These are phyloP conservation scores for Kazachstania viticola DNA, from an alignment of 805 yeast genomes.

Conservation along the genomic window DNA sequence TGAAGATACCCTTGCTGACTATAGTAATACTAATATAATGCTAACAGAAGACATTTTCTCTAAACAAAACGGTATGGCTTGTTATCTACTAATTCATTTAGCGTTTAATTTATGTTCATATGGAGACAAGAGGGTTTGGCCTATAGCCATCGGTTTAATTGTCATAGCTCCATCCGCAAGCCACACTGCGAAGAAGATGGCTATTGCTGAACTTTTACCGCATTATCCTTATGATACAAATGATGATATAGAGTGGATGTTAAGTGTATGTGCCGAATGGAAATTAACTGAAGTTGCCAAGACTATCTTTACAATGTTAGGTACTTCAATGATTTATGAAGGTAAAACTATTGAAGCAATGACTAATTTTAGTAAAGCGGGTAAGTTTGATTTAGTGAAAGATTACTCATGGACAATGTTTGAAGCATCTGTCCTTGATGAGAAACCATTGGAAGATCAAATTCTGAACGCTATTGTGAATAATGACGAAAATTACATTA, in stretches of 20 bases:
- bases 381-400: conserved; percentile 40
- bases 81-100: conserved; percentile 20
- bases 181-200: conserved; percentile 22
- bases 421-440: conserved; percentile 44
- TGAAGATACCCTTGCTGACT: conserved; percentile 6
- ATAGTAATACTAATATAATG: conserved; percentile 2
- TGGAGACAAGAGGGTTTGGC: conserved; percentile 38
- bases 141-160: conserved; percentile 60
- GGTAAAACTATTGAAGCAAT: conserved; percentile 54
- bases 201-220: conserved; percentile 49
- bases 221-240: conserved; percentile 49
- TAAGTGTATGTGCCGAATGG: conserved; percentile 60
- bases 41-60: conserved; percentile 22
- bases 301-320: conserved; percentile 39
- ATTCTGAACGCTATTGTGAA: conserved; percentile 40
- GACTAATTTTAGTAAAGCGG: conserved; percentile 51
- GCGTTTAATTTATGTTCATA: conserved; percentile 23
- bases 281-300: conserved; percentile 47
- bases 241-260: conserved; percentile 72
- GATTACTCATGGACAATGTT: conserved; percentile 48
- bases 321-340: conserved; percentile 37
- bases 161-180: conserved; percentile 35
- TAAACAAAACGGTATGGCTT: conserved; percentile 35
- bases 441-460: conserved; percentile 44
- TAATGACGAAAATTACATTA: conserved; percentile 18